phyloP scores from a whole-genome alignment of 179 eudicot species.

The Corrigiola litoralis region DNA sequence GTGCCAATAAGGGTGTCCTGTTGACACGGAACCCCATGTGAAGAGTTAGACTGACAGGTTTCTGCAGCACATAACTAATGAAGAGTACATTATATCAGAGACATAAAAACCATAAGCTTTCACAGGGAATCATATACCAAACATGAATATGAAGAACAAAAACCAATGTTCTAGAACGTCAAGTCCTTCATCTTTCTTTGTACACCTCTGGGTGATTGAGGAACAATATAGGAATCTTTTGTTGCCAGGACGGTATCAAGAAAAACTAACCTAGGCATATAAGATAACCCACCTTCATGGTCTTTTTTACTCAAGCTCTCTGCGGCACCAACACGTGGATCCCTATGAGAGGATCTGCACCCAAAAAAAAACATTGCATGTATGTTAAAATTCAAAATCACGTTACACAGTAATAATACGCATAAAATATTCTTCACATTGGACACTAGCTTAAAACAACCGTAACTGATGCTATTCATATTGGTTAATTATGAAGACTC shows the following conservation, averaged over 20 bases:
- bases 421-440: background rate
- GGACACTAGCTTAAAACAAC: background rate
- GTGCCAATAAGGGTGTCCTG: no score
- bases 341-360: slow-evolving; percentile 82
- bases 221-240: background rate
- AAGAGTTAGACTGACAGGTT: no score
- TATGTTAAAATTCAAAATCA: background rate
- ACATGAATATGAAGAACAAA: no score
- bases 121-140: no score
- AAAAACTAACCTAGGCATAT: background rate
- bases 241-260: background rate
- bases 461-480: background rate
- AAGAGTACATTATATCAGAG: no score
- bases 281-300: slow-evolving; percentile 62
- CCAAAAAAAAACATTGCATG: slow-evolving; percentile 1
- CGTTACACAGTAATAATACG: background rate
- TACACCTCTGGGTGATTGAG: no score
- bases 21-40: no score
- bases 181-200: no score
- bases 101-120: no score
- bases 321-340: slow-evolving; percentile 71
- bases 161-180: no score
- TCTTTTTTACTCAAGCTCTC: slow-evolving; percentile 72
- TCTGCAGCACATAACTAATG: no score
- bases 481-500: slow-evolving; percentile 22